These are phyloP conservation scores for Colletotrichum falcatum DNA, from an alignment of 2,329 filamentous ascomycete genomes.

Conservation along the genomic window DNA sequence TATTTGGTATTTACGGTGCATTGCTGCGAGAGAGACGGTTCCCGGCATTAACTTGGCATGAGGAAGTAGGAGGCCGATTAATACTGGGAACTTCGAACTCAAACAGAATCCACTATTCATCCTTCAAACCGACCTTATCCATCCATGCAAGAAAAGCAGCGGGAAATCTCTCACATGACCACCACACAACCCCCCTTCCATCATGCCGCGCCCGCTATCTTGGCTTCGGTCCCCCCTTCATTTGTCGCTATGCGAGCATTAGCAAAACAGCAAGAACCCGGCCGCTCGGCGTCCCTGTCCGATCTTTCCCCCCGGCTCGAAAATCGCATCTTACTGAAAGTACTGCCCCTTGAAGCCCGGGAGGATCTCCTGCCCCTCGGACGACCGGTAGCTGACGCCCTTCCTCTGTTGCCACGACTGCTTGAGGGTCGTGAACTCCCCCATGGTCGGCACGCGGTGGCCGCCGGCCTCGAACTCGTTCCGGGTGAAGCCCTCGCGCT, in stretches of 20 bases:
- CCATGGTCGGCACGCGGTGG: conserved; percentile 51
- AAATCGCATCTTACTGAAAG: conserved; percentile 37
- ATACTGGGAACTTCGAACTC: background rate
- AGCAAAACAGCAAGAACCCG: background rate
- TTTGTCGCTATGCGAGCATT: background rate
- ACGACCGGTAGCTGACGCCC: conserved; percentile 44
- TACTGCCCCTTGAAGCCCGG: conserved; percentile 50
- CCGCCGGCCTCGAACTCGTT: conserved; percentile 54
- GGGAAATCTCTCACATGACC: too few relatives aligned
- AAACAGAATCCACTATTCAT: background rate
- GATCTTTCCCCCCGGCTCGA: background rate
- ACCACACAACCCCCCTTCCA: background rate
- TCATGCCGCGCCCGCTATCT: background rate
- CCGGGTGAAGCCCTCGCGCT: conserved; percentile 48
- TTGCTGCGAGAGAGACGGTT: background rate
- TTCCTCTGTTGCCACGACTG: conserved; percentile 54
- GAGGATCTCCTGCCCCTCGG: conserved; percentile 50
- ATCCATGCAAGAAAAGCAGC: background rate
- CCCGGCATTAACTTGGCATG: background rate
- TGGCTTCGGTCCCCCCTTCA: background rate
- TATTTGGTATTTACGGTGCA: background rate
- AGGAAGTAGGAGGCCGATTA: fast-evolving
- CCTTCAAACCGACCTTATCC: background rate
- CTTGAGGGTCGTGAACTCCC: conserved; percentile 53
- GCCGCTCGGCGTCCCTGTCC: background rate